Evolutionary conservation across 352 stramenopile species (phyloP).

Genomic region (Phytopythium cucurbitacearum): DNA sequence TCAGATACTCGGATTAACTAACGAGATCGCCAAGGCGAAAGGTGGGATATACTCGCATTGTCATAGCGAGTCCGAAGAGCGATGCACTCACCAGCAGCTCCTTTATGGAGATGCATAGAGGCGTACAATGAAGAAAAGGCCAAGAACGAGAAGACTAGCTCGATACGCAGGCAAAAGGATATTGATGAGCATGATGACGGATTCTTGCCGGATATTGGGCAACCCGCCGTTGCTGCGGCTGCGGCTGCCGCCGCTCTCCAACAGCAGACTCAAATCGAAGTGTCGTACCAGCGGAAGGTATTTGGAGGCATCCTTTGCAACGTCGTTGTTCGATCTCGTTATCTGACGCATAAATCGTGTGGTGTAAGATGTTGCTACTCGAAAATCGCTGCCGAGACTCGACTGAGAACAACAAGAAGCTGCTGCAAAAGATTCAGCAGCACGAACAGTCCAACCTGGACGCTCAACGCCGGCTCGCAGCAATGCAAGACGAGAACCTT

Average conservation of each 20-base stretch:
- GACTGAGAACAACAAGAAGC: conserved; percentile 67
- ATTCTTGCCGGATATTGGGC: conserved; percentile 43
- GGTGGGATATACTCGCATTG: conserved; percentile 10
- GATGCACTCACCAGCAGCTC: too few species aligned
- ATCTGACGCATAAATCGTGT: not conserved
- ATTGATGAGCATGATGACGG: conserved; percentile 10
- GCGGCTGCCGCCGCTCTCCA: conserved; percentile 38
- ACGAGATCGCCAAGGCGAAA: conserved; percentile 27
- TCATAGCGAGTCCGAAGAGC: not conserved
- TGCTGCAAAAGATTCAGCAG: conserved; percentile 58
- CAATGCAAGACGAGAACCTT: conserved; percentile 36
- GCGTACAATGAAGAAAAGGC: conserved; percentile 36
- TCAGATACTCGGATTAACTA: conserved; percentile 28
- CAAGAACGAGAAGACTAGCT: conserved; percentile 41
- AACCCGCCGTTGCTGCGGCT: conserved; percentile 7
- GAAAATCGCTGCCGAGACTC: conserved; percentile 56
- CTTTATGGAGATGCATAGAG: conserved; percentile 16
- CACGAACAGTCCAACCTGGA: conserved; percentile 50
- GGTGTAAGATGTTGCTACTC: conserved; percentile 44
- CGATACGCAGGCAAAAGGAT: conserved; percentile 20
- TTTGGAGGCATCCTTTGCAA: not conserved
- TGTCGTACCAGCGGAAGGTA: conserved; percentile 66
- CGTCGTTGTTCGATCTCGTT: not conserved
- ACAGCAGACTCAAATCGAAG: conserved; percentile 62
- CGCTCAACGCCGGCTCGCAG: conserved; percentile 22